These are phyloP conservation scores for Glycine tomentella DNA, from an alignment of 306 rosid species.

Conservation along the genomic window DNA sequence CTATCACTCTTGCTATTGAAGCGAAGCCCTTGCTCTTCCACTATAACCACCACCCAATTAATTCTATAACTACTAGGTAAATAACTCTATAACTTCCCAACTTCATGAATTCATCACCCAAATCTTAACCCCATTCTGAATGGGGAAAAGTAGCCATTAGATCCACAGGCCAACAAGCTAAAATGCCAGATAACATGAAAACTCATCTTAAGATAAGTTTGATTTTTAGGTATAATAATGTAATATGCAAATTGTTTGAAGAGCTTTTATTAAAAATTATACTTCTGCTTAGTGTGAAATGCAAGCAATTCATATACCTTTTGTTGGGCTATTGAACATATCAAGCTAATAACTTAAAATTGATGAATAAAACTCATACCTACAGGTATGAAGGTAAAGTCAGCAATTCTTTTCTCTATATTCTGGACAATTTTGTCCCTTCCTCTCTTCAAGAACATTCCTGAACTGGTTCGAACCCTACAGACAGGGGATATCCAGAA, in stretches of 20 bases:
- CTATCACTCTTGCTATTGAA: not conserved
- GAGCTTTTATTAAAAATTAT: not conserved
- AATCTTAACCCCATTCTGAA: not conserved
- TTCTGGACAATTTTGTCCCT: constrained; percentile 65
- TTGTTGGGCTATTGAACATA: constrained; percentile 5
- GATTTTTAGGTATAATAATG: not conserved
- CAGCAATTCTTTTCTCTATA: constrained; percentile 90
- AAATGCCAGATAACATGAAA: constrained; percentile 1
- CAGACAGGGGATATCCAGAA: constrained; percentile 40
- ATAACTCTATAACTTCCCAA: not conserved
- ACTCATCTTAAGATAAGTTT: not conserved
- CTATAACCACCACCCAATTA: not conserved
- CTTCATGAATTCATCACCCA: not conserved
- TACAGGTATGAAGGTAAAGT: constrained; percentile 83
- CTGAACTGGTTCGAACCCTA: constrained; percentile 96
- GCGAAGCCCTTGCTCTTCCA: not conserved
- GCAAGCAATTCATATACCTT: not conserved
- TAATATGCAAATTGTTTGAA: not conserved
- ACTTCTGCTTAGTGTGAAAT: constrained; percentile 15
- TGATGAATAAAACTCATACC: constrained; percentile 58
- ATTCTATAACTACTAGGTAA: not conserved
- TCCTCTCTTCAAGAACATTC: constrained; percentile 88
- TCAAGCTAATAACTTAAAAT: not conserved
- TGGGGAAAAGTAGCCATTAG: not conserved
- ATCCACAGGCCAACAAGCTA: no score